Base-by-base conservation (phyloP, 345 rosid species). In the Nephelium lappaceum region DNA sequence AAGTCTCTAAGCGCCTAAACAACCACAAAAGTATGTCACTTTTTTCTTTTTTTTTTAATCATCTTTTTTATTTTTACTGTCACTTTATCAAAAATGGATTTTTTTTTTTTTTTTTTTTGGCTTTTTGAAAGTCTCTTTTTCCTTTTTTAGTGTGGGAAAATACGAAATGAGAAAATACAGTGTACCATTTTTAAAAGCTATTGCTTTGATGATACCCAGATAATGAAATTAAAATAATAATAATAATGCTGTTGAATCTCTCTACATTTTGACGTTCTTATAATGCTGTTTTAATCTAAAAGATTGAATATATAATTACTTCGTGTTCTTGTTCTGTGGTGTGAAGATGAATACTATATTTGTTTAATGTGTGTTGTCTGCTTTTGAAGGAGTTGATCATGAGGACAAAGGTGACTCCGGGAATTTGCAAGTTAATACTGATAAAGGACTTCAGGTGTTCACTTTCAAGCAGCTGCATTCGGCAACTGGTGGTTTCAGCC, bases 401-500 rank as follows among this genome's bases (percentile, higher is more conserved):
- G 93, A 86, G 80, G 92, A 88, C 68, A 89, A 82, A 77, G 87
- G 87, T 16, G 90, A 81, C 66, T 69, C 57, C 73, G 62, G 69
- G 25, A 78, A 81, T 73, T 73, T 73, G 65, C 81, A 86, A 77
- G 79, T 88, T 43, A 73, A 81, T 61, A 73, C 79, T 47, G 94
- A 88, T 67, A 87, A 79, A 47, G 96, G 98, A 12, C 78, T 90
- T 47, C 94, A 84, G 53, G 88, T 92, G 75, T 96, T 91, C 85
- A 80, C 92, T 55, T 94, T 85, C 78, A 96, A 89, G 94, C 97
- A 93, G 80, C 84, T 96, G 3, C 91, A 93, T 82, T 91, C 95
- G 15, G 97, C 98, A 0, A 86, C 97, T 0, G 91, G 94, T 84
- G 93, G 97, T 51, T 96, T 96, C 84, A 96, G 92, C 83, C 91